Conservation (phyloP, 2,329 filamentous ascomycete genomes). For the Aspergillus melleus region DNA sequence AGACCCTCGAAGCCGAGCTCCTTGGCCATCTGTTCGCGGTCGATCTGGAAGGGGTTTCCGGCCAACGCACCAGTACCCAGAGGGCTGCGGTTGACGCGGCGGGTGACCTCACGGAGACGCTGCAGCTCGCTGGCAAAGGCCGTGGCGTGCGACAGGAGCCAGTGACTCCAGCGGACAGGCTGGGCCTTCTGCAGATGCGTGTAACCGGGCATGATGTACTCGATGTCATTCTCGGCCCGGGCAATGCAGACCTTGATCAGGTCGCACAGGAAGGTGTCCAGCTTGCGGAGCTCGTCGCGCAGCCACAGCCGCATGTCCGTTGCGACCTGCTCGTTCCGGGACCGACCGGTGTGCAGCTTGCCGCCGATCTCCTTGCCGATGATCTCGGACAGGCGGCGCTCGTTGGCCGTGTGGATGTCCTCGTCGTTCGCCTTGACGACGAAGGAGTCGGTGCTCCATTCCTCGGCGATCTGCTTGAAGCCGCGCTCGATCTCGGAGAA, state of each 20-base stretch:
- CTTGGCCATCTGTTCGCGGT: conserved; percentile 73
- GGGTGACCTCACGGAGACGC: conserved; percentile 70
- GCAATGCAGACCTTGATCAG: conserved; percentile 68
- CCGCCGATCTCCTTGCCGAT: conserved; percentile 83
- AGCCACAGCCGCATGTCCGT: conserved; percentile 91
- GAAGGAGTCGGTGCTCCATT: conserved; percentile 44
- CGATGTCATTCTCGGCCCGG: conserved; percentile 73
- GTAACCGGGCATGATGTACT: conserved; percentile 82
- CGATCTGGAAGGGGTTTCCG: conserved; percentile 79
- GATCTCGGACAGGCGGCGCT: conserved; percentile 74
- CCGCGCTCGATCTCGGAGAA: conserved; percentile 74
- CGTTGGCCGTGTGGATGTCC: conserved; percentile 69
- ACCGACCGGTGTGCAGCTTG: conserved; percentile 86
- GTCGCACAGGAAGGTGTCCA: conserved; percentile 68
- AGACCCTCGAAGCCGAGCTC: conserved; percentile 79
- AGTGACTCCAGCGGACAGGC: conserved; percentile 82
- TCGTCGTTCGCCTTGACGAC: conserved; percentile 47
- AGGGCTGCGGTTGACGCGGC: conserved; percentile 70
- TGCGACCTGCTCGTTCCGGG: conserved; percentile 86
- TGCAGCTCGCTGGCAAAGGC: conserved; percentile 74
- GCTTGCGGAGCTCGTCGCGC: conserved; percentile 67
- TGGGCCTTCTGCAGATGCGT: conserved; percentile 80
- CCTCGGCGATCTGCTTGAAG: conserved; percentile 56
- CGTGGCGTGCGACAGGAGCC: conserved; percentile 73
- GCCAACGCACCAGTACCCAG: conserved; percentile 76